Conservation (phyloP, 257 asterid species). For the Apocynum venetum region DNA sequence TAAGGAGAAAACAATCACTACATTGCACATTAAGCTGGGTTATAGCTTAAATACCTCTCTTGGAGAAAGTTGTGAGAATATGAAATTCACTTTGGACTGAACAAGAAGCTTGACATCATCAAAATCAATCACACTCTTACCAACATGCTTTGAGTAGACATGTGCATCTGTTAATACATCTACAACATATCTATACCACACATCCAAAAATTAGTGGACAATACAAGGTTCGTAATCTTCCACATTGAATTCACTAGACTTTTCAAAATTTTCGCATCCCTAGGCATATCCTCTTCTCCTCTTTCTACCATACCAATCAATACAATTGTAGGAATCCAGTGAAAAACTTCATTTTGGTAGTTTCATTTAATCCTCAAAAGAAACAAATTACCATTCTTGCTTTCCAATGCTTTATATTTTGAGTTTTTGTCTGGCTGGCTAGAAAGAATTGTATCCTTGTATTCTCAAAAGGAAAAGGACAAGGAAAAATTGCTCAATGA, state of each 20-base stretch:
- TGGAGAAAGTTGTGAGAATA: slow-evolving; percentile 91
- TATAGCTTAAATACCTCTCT: slow-evolving; percentile 50
- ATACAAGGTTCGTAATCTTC: slow-evolving; percentile 85
- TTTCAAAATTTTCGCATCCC: slow-evolving; percentile 83
- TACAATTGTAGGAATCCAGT: too few relatives aligned
- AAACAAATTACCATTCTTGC: too few relatives aligned
- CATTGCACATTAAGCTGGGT: too few relatives aligned
- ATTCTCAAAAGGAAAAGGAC: too few relatives aligned
- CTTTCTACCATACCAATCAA: slow-evolving; percentile 50
- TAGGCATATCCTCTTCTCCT: slow-evolving; percentile 72
- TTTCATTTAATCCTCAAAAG: too few relatives aligned
- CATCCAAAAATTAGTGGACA: slow-evolving; percentile 67
- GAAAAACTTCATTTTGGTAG: too few relatives aligned
- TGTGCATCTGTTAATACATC: slow-evolving; percentile 82
- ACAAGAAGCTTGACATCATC: slow-evolving; percentile 82
- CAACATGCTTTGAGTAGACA: slow-evolving; percentile 80
- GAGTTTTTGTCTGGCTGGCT: too few relatives aligned
- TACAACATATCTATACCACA: slow-evolving; percentile 71
- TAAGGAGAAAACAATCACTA: too few relatives aligned
- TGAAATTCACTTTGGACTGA: slow-evolving; percentile 76
- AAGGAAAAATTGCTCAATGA: too few relatives aligned
- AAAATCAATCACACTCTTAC: slow-evolving; percentile 60
- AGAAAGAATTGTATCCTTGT: too few relatives aligned
- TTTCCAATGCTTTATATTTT: too few relatives aligned
- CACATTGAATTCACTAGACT: slow-evolving; percentile 73